A percentile compares a stretch with the other conserved stretches of the same genome.
These are phyloP conservation scores for Brasilioporus rufonigricans DNA, from an alignment of 768 basidiomycete genomes.

Conservation along the genomic window DNA sequence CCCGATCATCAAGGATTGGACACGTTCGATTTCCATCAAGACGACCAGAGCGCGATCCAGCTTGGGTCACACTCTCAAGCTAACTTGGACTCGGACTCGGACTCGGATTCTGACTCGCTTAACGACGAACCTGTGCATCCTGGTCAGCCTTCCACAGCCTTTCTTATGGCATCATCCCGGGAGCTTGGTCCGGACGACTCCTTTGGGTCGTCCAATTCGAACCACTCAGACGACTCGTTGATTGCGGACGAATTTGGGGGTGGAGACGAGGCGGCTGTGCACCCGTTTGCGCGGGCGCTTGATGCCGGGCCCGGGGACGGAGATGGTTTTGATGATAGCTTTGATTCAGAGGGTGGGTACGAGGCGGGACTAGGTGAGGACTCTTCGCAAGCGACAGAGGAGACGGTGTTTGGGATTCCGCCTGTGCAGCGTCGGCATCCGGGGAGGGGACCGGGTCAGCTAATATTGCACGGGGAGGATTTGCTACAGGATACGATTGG, in stretches of 20 bases:
- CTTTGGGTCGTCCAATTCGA: constrained; percentile 50
- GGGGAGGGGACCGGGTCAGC: constrained; percentile 25
- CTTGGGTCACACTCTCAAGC: constrained; percentile 6
- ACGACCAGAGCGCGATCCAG: constrained; percentile 19
- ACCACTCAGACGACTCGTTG: constrained; percentile 58
- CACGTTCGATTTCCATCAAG: constrained; percentile 26
- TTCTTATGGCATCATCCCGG: constrained; percentile 57
- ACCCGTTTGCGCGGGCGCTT: constrained; percentile 54
- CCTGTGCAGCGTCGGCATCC: constrained; percentile 45
- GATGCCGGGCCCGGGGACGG: constrained; percentile 33
- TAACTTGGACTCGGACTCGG: constrained; percentile 26
- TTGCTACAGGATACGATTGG: constrained; percentile 63
- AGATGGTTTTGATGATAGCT: constrained; percentile 51
- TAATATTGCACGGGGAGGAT: constrained; percentile 63
- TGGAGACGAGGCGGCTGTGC: constrained; percentile 44
- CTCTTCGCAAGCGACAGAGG: constrained; percentile 40
- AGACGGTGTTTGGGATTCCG: constrained; percentile 71
- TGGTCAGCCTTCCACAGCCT: constrained; percentile 67
- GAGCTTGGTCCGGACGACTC: constrained; percentile 33
- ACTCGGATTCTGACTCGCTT: constrained; percentile 61
- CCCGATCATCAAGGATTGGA: constrained; percentile 25
- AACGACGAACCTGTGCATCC: constrained; percentile 53
- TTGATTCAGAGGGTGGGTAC: constrained; percentile 44
- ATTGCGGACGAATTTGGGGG: constrained; percentile 39
- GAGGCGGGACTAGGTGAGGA: constrained; percentile 17